Percentiles rank a stretch among this genome's conserved stretches.
Conservation (phyloP, 345 rosid genomes). For the Turnera subulata region DNA sequence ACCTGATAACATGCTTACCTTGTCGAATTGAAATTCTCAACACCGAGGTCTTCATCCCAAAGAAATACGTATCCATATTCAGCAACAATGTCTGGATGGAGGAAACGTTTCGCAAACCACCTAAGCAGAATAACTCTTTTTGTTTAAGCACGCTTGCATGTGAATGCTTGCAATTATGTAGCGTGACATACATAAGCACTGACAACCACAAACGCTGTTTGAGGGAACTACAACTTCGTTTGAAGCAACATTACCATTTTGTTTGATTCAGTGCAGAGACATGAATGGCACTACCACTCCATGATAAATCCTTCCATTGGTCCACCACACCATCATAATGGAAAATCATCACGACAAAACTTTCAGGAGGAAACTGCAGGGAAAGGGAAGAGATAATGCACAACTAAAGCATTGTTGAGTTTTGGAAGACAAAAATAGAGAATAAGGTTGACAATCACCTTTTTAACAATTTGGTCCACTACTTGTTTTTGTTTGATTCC, state of each 20-base stretch:
- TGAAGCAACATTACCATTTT: constrained; percentile 39
- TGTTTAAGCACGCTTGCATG: not conserved
- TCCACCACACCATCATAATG: constrained; percentile 55
- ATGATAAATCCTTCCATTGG: constrained; percentile 43
- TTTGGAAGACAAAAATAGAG: constrained; percentile 2
- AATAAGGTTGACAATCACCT: constrained; percentile 33
- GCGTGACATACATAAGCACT: no score
- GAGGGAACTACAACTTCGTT: not conserved
- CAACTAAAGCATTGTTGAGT: not conserved
- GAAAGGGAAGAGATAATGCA: constrained; percentile 6
- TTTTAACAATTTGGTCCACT: constrained; percentile 63
- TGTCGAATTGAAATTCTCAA: constrained; percentile 63
- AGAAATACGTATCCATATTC: constrained; percentile 80
- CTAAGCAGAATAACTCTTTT: constrained; percentile 28
- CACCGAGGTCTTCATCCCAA: constrained; percentile 97
- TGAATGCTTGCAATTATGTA: not conserved
- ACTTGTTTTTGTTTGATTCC: constrained; percentile 69
- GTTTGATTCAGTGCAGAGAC: constrained; percentile 53
- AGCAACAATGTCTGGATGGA: constrained; percentile 81
- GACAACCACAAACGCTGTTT: not conserved
- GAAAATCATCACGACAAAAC: constrained; percentile 51
- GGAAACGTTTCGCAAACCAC: constrained; percentile 98
- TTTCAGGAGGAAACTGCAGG: constrained; percentile 37
- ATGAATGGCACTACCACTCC: constrained; percentile 42
- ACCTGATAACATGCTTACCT: constrained; percentile 37